Base-by-base conservation (phyloP, 1,284 basidiomycete genomes). In the Ganoderma multipileum region DNA sequence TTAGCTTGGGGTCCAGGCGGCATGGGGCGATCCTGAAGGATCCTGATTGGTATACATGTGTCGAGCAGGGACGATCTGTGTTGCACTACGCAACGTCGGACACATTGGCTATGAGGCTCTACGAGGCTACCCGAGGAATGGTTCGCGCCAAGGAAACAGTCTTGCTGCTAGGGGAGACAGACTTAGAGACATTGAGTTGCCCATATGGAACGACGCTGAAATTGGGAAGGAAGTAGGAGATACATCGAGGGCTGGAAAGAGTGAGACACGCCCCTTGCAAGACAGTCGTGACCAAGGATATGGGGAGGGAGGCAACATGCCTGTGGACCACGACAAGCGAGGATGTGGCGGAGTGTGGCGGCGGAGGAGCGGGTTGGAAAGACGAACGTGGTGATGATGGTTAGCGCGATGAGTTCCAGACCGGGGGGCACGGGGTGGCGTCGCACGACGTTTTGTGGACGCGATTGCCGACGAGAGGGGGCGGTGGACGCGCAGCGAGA, bases 381-480 rank as follows among this genome's bases (percentile, higher is more conserved):
- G 33, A 70, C 62, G 57, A 67, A 68, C 67, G 68, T 68, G 68
- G 11, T 68, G 66, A 68, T 70, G 68, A 30, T 54, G 52, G 61
- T 61, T 54, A 59, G 50, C 52, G 42, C 20, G n/a, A 54, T 20
- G 55, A 39, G 52, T 61, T 66, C 60, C 41, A 50, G 63, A 50
- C 26, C 58, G 33, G 12, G 18, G 33, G 47, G 33, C 47, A 57
- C 54, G 57, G 30, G 26, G 16, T 18, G 65, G 57, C 33, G 58
- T 42, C 63, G 63, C 61, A 66, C 57, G 66, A 65, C 63, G 59
- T 66, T 72, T 67, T 62, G 67, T 64, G 36, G 54, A 39, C 41
- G 64, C 71, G 68, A 72, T 72, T 70, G 68, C 71, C 71, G 67
- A 70, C 38, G 28, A 57, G 52, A 52, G 38, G 39, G 54, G 65